These are phyloP conservation scores for Ascocoryne sarcoides DNA, from an alignment of 2,329 filamentous ascomycete species.

Conservation along the genomic window DNA sequence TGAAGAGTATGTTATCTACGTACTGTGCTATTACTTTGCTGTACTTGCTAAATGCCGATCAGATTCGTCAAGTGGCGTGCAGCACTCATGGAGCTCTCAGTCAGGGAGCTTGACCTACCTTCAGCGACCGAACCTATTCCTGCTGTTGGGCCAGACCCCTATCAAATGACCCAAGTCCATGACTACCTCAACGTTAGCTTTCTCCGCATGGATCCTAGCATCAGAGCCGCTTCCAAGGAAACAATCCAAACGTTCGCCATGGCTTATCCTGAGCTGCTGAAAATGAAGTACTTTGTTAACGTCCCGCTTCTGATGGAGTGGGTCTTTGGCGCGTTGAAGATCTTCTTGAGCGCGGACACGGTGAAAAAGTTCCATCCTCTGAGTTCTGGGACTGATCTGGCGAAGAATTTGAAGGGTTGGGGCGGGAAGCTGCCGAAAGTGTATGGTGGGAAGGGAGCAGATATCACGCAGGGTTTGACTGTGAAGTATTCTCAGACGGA, in stretches of 20 bases:
- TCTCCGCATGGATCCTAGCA: slow-evolving; percentile 67
- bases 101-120: slow-evolving; percentile 63
- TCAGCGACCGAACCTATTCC: slow-evolving; percentile 54
- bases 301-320: slow-evolving; percentile 84
- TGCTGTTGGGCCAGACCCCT: slow-evolving; percentile 65
- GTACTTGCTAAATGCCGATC: slow-evolving; percentile 6
- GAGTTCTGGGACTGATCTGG: slow-evolving; percentile 62
- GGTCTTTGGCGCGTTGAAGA: slow-evolving; percentile 66
- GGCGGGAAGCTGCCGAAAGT: slow-evolving; percentile 58
- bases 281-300: slow-evolving; percentile 93
- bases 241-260: slow-evolving; percentile 74
- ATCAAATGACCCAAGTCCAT: slow-evolving; percentile 88
- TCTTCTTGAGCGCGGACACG: slow-evolving; percentile 65
- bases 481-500: slow-evolving; percentile 22
- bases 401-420: slow-evolving; percentile 48
- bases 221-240: slow-evolving; percentile 69
- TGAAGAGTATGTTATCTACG: slow-evolving; percentile 55
- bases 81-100: slow-evolving; percentile 79
- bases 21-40: not conserved
- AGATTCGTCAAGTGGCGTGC: slow-evolving; percentile 89
- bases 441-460: slow-evolving; percentile 67
- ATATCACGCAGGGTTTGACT: slow-evolving; percentile 29
- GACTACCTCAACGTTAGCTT: slow-evolving; percentile 88
- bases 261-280: slow-evolving; percentile 82
- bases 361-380: slow-evolving; percentile 74